Evolutionary conservation across 164 flowering plant genomes (phyloP), one percentile per base, ranked within the genome.

Genomic region (Magnolia kwangsiensis): DNA sequence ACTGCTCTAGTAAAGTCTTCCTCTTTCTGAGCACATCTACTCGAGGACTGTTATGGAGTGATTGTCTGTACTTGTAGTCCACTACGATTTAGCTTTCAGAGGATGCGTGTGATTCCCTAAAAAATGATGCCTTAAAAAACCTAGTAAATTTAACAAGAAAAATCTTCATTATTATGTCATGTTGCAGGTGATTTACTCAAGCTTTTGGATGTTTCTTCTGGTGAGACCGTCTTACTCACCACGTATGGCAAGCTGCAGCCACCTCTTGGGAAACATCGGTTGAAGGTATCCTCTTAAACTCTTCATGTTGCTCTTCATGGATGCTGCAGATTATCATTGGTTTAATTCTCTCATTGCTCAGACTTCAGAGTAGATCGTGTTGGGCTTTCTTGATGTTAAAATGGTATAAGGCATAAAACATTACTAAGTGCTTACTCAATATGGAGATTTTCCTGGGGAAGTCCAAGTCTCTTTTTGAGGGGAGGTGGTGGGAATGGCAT

Each of bases 181-280:
- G 45, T 78, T 82, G 64, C 87, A 95, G 99, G 92, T 83, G 87
- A 88, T 76, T 75, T 95, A 66, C 92, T 95, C 70, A 89, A 91
- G 86, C 94, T 95, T 75, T 78, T 93, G 84, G 89, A 93, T 79
- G 78, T 88, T 79, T 88, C 98, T 64, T 84, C 90, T 69, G 78
- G 81, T 18, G 93, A 88, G 63, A 69, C 75, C 64, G 61, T 85
- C 51, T 82, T 95, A 81, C 77, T 76, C 51, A 93, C 98, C n/a
- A 89, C 99, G 18, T 95, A 90, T 82, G 99, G 99, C 4, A 88
- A 85, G 83, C 82, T 95, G 85, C 92, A 93, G 74, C 99, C 99
- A 74, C 99, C 99, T 82, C 90, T 95, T 67, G 99, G 99, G 69
- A 95, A 93, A 79, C 93, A 92, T 78, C 97, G 99, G 31, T 71